Evolutionary conservation across 495 filamentous ascomycete genomes (phyloP).

Genomic region (Recurvomyces mirabilis): DNA sequence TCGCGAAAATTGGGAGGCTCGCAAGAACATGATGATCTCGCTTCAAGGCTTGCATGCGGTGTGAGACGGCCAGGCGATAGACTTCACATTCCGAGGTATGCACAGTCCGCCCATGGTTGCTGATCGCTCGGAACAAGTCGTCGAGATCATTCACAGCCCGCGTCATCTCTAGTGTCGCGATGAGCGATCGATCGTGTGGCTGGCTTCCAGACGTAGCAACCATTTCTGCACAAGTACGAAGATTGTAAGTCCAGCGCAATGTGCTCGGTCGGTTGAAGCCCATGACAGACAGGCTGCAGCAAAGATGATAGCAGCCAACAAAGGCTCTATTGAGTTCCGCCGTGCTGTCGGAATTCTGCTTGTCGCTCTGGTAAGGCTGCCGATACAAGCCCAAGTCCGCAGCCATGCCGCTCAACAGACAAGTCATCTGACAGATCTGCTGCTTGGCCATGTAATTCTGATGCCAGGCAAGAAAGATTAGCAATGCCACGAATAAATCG

Average conservation of each 20-base stretch:
- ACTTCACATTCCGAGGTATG: neutral
- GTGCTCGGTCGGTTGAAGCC: conserved; percentile 9
- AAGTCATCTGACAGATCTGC: conserved; percentile 5
- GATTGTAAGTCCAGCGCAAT: conserved; percentile 12
- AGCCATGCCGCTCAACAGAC: conserved; percentile 10
- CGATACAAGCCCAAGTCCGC: conserved; percentile 7
- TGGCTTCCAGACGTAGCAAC: neutral
- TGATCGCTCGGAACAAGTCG: neutral
- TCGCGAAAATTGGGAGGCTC: neutral
- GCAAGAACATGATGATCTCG: neutral
- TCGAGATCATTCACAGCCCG: conserved; percentile 6
- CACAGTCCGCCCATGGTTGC: neutral
- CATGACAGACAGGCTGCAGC: conserved; percentile 5
- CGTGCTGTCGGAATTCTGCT: neutral
- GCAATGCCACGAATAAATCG: conserved; percentile 1
- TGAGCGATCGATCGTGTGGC: neutral
- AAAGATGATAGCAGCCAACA: conserved; percentile 13
- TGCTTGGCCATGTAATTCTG: conserved; percentile 12
- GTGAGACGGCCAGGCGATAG: neutral
- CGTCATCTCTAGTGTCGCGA: conserved; percentile 3
- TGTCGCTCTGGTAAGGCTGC: neutral
- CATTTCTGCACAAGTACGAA: neutral
- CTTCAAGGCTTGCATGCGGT: conserved; percentile 2
- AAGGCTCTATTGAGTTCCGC: conserved; percentile 1
- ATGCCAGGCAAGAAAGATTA: conserved; percentile 9